Evolutionary conservation across 139 green algal species (phyloP).

Genomic region (Chlorella ohadii): DNA sequence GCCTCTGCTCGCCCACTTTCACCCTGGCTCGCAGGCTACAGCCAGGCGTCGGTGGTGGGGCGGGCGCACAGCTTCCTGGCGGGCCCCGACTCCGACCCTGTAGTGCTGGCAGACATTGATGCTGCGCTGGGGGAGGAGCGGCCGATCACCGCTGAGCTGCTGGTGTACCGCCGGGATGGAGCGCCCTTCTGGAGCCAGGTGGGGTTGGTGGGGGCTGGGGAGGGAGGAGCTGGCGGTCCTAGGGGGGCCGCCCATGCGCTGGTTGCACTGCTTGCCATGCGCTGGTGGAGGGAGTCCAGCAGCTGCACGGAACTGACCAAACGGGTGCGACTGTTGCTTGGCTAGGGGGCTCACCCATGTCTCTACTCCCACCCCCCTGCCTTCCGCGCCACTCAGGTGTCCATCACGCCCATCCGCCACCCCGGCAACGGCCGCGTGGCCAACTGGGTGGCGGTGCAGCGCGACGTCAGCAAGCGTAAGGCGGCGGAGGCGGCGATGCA

Average conservation of each 20-base stretch:
- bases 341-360: too few species aligned
- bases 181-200: conserved; percentile 98
- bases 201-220: conserved; percentile 23
- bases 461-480: conserved; percentile 65
- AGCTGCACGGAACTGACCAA: too few species aligned
- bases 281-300: not conserved
- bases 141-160: conserved; percentile 87
- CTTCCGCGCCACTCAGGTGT: not conserved
- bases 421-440: conserved; percentile 67
- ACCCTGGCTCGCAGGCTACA: conserved; percentile 61
- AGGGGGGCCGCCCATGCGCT: not conserved
- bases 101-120: conserved; percentile 82
- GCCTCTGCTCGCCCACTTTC: too few species aligned
- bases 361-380: too few species aligned
- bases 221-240: not conserved
- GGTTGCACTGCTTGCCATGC: not conserved
- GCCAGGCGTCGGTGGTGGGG: conserved; percentile 56
- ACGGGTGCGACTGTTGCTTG: too few species aligned
- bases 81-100: conserved; percentile 83
- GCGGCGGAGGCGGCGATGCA: conserved; percentile 51
- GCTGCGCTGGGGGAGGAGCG: conserved; percentile 72
- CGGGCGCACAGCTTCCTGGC: conserved; percentile 87
- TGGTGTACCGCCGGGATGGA: conserved; percentile 93
- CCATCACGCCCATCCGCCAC: conserved; percentile 90
- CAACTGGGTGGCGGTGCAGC: conserved; percentile 94